These are phyloP conservation scores for Phylloporus sp. DNA, from an alignment of 768 basidiomycete genomes.

Conservation along the genomic window DNA sequence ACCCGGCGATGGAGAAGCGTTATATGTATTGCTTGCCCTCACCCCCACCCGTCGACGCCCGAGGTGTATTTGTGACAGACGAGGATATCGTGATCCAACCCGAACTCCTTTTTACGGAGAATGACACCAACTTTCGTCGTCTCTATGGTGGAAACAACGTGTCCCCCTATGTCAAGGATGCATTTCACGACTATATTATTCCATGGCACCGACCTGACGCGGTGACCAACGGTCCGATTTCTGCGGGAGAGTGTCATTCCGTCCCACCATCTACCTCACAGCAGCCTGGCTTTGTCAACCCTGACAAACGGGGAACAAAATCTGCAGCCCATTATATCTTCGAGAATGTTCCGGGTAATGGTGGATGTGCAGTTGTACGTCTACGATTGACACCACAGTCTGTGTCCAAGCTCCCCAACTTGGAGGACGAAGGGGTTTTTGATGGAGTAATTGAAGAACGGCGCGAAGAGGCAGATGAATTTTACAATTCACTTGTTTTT, in stretches of 20 bases:
- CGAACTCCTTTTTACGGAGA: slow-evolving; percentile 90
- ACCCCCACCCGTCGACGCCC: slow-evolving; percentile 81
- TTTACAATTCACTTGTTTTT: slow-evolving; percentile 76
- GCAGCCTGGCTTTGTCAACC: slow-evolving; percentile 64
- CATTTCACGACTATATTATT: slow-evolving; percentile 97
- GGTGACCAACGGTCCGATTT: slow-evolving; percentile 29
- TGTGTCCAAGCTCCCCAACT: slow-evolving; percentile 68
- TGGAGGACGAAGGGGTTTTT: slow-evolving; percentile 86
- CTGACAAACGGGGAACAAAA: slow-evolving; percentile 85
- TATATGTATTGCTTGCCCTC: slow-evolving; percentile 88
- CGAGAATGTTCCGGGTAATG: slow-evolving; percentile 78
- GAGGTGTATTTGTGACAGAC: slow-evolving; percentile 59
- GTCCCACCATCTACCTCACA: not conserved
- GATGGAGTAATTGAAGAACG: slow-evolving; percentile 89
- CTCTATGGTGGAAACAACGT: slow-evolving; percentile 87
- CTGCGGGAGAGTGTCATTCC: not conserved
- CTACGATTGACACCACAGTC: slow-evolving; percentile 83
- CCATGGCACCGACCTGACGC: slow-evolving; percentile 67
- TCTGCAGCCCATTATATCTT: slow-evolving; percentile 91
- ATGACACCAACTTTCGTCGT: slow-evolving; percentile 92
- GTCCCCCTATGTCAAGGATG: slow-evolving; percentile 87
- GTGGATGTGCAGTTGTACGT: slow-evolving; percentile 93
- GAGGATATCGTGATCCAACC: slow-evolving; percentile 65
- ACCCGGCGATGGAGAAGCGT: slow-evolving; percentile 70
- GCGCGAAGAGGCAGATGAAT: slow-evolving; percentile 92